Percentiles rank a stretch among this genome's conserved stretches.
Evolutionary conservation across 2,329 filamentous ascomycete species (phyloP).

Genomic region (Ophiobolus disseminans): DNA sequence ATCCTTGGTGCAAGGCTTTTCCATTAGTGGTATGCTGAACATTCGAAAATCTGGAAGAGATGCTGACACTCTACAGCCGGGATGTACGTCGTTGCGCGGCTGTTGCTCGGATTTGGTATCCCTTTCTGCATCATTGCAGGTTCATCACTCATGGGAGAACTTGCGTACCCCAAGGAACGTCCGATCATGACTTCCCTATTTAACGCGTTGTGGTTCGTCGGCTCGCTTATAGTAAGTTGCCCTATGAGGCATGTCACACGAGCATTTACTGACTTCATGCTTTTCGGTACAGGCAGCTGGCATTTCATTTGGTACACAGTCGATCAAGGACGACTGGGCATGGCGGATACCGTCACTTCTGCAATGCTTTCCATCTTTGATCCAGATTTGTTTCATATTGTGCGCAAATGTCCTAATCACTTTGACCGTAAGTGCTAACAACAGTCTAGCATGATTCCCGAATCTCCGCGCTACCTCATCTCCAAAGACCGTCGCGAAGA

Average conservation of each 20-base stretch:
- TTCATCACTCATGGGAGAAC: conserved; percentile 68
- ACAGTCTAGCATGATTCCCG: conserved; percentile 56
- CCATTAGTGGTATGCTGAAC: conserved; percentile 23
- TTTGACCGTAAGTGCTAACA: background rate
- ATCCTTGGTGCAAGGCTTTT: conserved; percentile 36
- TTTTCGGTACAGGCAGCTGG: too few species aligned
- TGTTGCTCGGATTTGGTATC: conserved; percentile 71
- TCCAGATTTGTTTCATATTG: conserved; percentile 70
- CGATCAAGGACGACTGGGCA: conserved; percentile 66
- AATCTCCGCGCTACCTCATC: conserved; percentile 71
- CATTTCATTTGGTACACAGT: conserved; percentile 68
- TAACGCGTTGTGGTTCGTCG: conserved; percentile 71
- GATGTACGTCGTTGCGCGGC: conserved; percentile 66
- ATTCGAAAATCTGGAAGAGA: background rate
- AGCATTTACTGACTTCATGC: too few species aligned
- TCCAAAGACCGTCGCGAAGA: conserved; percentile 68
- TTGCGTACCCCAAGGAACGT: conserved; percentile 72
- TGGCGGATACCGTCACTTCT: conserved; percentile 71
- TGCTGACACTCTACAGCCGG: conserved; percentile 22
- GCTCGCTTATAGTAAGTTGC: conserved; percentile 59
- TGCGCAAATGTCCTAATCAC: conserved; percentile 13
- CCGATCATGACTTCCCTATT: conserved; percentile 69
- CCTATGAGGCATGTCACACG: too few species aligned
- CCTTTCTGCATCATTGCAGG: conserved; percentile 68
- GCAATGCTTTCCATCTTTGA: conserved; percentile 67